phyloP scores from a whole-genome alignment of 106 monocot genomes.

The Alisma plantagoaquatica region DNA sequence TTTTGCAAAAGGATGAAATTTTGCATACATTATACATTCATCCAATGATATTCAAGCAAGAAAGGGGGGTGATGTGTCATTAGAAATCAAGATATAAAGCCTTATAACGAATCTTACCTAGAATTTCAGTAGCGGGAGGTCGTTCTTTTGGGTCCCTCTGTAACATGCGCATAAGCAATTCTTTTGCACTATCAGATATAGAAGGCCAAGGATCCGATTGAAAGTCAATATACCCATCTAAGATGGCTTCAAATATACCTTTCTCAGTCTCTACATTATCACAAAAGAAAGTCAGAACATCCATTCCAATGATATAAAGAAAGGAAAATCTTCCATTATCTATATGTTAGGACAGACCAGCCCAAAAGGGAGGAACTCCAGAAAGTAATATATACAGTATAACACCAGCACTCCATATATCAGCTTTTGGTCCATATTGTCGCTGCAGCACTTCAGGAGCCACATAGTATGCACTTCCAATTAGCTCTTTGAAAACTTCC shows the following conservation, averaged over 20 bases:
- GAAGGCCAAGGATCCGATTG: neutral
- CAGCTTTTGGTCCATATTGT: neutral
- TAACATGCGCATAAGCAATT: neutral
- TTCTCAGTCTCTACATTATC: neutral
- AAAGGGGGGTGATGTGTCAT: too few relatives aligned
- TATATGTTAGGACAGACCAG: neutral
- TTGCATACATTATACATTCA: too few relatives aligned
- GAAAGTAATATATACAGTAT: neutral
- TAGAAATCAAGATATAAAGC: too few relatives aligned
- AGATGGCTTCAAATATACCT: neutral
- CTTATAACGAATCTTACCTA: neutral
- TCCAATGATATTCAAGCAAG: too few relatives aligned
- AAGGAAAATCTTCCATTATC: neutral
- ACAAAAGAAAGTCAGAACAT: neutral
- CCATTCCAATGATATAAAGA: neutral
- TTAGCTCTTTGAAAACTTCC: neutral
- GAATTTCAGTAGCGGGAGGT: neutral
- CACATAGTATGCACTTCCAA: neutral
- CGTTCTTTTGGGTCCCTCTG: neutral
- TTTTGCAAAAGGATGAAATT: too few relatives aligned
- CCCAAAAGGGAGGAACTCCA: neutral
- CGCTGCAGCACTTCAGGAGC: neutral
- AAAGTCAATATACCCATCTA: neutral
- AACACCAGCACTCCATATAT: neutral
- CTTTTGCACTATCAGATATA: neutral